Evolutionary conservation across 208 protist genomes (phyloP).

Genomic region (Novymonas esmeraldas): DNA sequence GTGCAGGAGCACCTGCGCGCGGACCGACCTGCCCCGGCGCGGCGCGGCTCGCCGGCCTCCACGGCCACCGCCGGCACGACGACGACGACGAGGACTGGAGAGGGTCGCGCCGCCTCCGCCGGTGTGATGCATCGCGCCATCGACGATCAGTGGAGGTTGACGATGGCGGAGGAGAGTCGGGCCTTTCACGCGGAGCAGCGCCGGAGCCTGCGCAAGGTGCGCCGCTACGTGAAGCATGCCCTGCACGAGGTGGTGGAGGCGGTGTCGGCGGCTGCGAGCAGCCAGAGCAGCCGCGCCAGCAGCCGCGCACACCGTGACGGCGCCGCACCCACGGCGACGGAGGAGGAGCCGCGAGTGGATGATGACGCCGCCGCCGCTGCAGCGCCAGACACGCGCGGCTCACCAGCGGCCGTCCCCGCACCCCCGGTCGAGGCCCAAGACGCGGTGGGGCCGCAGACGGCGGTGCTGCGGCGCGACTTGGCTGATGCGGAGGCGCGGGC

Average conservation of each 20-base stretch:
- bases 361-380: too few species aligned
- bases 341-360: not conserved
- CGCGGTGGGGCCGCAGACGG: slow-evolving; percentile 20
- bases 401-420: too few species aligned
- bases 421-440: too few species aligned
- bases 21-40: not conserved
- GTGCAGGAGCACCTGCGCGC: slow-evolving; percentile 7
- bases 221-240: slow-evolving; percentile 13
- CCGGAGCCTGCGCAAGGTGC: slow-evolving; percentile 16
- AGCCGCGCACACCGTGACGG: not conserved
- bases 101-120: not conserved
- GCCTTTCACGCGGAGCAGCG: slow-evolving; percentile 23
- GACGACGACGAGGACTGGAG: too few species aligned
- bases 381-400: too few species aligned
- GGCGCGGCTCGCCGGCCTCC: not conserved
- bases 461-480: slow-evolving; percentile 18
- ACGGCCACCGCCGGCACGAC: not conserved
- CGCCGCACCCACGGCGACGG: not conserved
- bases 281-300: slow-evolving; percentile 13
- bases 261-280: not conserved
- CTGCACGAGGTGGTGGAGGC: slow-evolving; percentile 8
- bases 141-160: not conserved
- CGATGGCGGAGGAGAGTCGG: slow-evolving; percentile 22
- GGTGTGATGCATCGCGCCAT: not conserved
- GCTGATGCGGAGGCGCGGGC: slow-evolving; percentile 17